Conservation (phyloP, 768 basidiomycete species). For the Pholiota molesta region DNA sequence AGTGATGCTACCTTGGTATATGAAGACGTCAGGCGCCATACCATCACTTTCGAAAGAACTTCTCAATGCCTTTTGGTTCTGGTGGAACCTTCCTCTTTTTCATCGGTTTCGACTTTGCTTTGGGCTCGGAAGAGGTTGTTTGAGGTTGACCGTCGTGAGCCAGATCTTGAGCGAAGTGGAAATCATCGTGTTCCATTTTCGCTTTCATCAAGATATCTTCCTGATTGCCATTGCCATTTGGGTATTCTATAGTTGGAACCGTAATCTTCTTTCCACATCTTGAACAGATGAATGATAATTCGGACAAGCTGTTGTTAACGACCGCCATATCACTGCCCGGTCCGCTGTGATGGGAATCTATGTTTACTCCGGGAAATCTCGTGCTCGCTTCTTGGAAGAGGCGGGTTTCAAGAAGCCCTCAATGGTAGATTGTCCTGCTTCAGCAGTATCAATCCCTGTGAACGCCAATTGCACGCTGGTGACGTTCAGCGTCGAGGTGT, state of each 20-base stretch:
- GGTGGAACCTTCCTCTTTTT: slow-evolving; percentile 32
- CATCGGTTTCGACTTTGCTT: slow-evolving; percentile 25
- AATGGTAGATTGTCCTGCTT: slow-evolving; percentile 83
- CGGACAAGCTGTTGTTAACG: slow-evolving; percentile 15
- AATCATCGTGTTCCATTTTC: slow-evolving; percentile 82
- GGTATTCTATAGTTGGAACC: slow-evolving; percentile 27
- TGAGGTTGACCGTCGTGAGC: slow-evolving; percentile 42
- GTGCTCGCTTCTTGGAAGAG: slow-evolving; percentile 40
- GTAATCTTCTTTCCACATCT: slow-evolving; percentile 56
- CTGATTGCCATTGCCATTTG: slow-evolving; percentile 37
- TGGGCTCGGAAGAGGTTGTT: slow-evolving; percentile 7
- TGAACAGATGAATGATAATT: slow-evolving; percentile 54
- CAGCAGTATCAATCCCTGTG: slow-evolving; percentile 73
- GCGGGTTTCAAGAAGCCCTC: slow-evolving; percentile 76
- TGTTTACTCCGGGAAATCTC: slow-evolving; percentile 26
- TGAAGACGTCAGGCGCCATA: background rate
- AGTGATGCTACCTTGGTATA: background rate
- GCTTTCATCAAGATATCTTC: slow-evolving; percentile 37
- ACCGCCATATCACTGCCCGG: slow-evolving; percentile 4
- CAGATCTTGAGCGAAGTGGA: slow-evolving; percentile 84
- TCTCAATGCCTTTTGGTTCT: slow-evolving; percentile 39
- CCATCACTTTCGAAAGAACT: slow-evolving; percentile 39
- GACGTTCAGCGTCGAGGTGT: slow-evolving; percentile 57
- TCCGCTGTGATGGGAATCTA: slow-evolving; percentile 2
- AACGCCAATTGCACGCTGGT: slow-evolving; percentile 76